Percentiles rank a stretch among this genome's conserved stretches.
Evolutionary conservation across 2,329 filamentous ascomycete species (phyloP).

Genomic region (Podosphaera leucotricha): DNA sequence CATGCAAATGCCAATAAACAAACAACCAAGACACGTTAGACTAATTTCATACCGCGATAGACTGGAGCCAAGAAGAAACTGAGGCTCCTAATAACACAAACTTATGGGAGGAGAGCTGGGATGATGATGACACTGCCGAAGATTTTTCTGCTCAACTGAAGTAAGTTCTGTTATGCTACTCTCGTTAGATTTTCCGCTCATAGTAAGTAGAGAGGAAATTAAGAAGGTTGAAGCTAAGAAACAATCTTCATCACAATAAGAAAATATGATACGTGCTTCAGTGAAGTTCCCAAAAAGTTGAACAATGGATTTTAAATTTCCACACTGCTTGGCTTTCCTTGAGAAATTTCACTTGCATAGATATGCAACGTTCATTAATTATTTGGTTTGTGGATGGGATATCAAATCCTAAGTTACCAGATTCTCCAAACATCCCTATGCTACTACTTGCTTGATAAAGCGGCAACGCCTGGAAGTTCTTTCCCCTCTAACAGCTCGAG

Average conservation of each 20-base stretch:
- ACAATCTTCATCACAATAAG: constrained; percentile 22
- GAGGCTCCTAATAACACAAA: constrained; percentile 63
- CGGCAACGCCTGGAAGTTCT: constrained; percentile 78
- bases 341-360: neutral
- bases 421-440: neutral
- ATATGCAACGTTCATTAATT: neutral
- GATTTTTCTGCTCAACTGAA: constrained; percentile 90
- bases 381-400: no score
- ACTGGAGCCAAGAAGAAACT: constrained; percentile 82
- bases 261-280: no score
- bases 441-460: constrained; percentile 53
- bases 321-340: neutral
- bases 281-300: neutral
- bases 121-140: constrained; percentile 90
- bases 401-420: no score
- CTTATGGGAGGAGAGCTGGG: constrained; percentile 99
- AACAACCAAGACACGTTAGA: neutral
- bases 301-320: neutral
- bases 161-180: constrained; percentile 27
- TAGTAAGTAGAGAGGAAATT: constrained; percentile 50
- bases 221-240: constrained; percentile 76
- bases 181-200: neutral
- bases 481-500: constrained; percentile 96
- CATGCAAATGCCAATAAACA: no score
- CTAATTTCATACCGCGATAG: constrained; percentile 22